These are phyloP conservation scores for Botryotinia calthae DNA, from an alignment of 2,329 filamentous ascomycete genomes.

Conservation along the genomic window DNA sequence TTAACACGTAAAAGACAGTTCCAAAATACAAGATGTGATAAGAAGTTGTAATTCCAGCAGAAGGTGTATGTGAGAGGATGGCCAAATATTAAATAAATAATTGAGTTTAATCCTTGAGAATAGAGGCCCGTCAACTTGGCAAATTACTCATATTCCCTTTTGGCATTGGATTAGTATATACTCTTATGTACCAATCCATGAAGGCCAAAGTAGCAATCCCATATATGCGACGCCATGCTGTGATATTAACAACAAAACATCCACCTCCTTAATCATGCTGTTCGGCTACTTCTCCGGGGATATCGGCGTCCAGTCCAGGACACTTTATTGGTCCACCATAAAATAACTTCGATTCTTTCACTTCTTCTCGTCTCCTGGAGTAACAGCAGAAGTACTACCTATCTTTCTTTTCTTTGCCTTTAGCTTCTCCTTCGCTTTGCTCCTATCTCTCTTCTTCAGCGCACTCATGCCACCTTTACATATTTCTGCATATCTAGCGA, in stretches of 20 bases:
- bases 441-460: slow-evolving; percentile 90
- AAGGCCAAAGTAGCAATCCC: background rate
- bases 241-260: background rate
- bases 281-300: background rate
- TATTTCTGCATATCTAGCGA: slow-evolving; percentile 78
- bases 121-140: background rate
- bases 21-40: background rate
- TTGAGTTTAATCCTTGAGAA: background rate
- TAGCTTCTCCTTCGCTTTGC: slow-evolving; percentile 76
- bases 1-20: background rate
- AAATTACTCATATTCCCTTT: background rate
- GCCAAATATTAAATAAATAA: background rate
- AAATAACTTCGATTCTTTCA: slow-evolving; percentile 26
- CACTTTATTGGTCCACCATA: background rate
- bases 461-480: slow-evolving; percentile 87
- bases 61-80: background rate
- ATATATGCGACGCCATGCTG: background rate
- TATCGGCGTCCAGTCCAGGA: background rate
- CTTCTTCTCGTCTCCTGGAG: slow-evolving; percentile 25
- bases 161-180: background rate
- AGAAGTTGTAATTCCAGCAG: background rate
- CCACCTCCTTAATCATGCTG: background rate
- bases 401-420: slow-evolving; percentile 61
- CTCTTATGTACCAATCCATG: slow-evolving; percentile 8
- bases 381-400: slow-evolving; percentile 19